Percentiles rank a stretch among this genome's conserved stretches.
These are phyloP conservation scores for Hypoxylon crocopeplum DNA, from an alignment of 495 filamentous ascomycete species.

Conservation along the genomic window DNA sequence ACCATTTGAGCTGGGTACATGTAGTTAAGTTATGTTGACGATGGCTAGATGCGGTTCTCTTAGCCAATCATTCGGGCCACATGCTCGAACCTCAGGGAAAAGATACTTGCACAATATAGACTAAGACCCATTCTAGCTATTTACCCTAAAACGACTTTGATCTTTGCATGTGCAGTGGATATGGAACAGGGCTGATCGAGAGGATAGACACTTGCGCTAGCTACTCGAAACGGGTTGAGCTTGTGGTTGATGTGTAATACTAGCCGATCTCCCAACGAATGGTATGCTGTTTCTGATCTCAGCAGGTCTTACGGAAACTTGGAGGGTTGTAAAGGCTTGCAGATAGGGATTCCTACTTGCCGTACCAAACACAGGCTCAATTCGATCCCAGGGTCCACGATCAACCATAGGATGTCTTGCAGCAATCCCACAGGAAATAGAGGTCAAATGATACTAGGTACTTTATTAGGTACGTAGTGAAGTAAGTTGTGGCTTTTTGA, in stretches of 20 bases:
- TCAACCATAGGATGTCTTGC: conserved; percentile 21
- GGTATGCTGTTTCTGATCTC: not conserved
- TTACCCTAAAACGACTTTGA: conserved; percentile 11
- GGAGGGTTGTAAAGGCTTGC: not conserved
- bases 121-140: conserved; percentile 2
- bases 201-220: conserved; percentile 14
- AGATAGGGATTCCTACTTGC: not conserved
- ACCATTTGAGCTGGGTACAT: conserved; percentile 16
- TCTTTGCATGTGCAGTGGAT: not conserved
- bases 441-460: conserved; percentile 18
- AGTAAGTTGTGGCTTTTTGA: too few relatives aligned
- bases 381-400: conserved; percentile 14
- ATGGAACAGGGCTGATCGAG: conserved; percentile 1
- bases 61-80: conserved; percentile 42
- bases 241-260: not conserved
- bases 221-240: not conserved
- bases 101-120: conserved; percentile 10
- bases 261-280: not conserved
- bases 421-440: conserved; percentile 24
- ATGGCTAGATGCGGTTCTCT: conserved; percentile 10
- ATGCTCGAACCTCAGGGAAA: conserved; percentile 26
- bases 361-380: conserved; percentile 13
- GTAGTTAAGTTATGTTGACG: not conserved
- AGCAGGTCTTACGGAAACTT: not conserved
- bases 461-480: conserved; percentile 6